Evolutionary conservation across 108 stramenopile genomes (phyloP).

Genomic region (Nitzschia sp.): DNA sequence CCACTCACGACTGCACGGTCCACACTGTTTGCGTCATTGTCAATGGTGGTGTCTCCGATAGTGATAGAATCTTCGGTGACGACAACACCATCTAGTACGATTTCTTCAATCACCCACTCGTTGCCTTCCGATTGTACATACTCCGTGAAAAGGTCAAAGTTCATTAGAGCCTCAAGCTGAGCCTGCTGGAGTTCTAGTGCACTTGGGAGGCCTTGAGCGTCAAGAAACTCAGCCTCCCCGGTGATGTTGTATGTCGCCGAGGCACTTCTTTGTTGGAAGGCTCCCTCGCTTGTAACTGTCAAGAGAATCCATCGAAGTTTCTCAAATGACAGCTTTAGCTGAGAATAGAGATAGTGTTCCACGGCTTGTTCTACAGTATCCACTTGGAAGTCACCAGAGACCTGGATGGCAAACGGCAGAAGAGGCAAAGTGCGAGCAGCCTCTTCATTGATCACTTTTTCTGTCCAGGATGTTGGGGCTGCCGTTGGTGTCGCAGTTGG

Average conservation of each 20-base stretch:
- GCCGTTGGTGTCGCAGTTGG: neutral
- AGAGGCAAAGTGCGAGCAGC: neutral
- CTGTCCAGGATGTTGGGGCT: neutral
- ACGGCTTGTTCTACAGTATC: slow-evolving; percentile 8
- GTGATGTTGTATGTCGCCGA: slow-evolving; percentile 7
- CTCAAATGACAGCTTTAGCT: neutral
- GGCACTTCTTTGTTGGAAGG: neutral
- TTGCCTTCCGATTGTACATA: slow-evolving; percentile 4
- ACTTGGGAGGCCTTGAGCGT: neutral
- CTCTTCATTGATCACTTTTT: neutral
- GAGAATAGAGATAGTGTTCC: neutral
- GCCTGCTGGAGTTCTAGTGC: slow-evolving; percentile 1
- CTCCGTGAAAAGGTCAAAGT: neutral
- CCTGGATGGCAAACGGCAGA: slow-evolving; percentile 4
- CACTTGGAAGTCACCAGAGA: neutral
- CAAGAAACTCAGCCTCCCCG: neutral
- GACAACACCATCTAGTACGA: slow-evolving; percentile 6
- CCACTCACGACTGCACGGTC: neutral
- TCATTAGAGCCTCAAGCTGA: slow-evolving; percentile 7
- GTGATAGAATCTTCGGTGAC: neutral
- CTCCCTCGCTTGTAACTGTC: slow-evolving; percentile 2
- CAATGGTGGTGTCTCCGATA: slow-evolving; percentile 1
- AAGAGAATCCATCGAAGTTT: slow-evolving; percentile 11
- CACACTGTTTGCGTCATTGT: slow-evolving; percentile 6
- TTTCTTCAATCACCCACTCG: slow-evolving; percentile 7